These are phyloP conservation scores for Trematosphaeria pertusa DNA, from an alignment of 2,329 filamentous ascomycete species.

Conservation along the genomic window DNA sequence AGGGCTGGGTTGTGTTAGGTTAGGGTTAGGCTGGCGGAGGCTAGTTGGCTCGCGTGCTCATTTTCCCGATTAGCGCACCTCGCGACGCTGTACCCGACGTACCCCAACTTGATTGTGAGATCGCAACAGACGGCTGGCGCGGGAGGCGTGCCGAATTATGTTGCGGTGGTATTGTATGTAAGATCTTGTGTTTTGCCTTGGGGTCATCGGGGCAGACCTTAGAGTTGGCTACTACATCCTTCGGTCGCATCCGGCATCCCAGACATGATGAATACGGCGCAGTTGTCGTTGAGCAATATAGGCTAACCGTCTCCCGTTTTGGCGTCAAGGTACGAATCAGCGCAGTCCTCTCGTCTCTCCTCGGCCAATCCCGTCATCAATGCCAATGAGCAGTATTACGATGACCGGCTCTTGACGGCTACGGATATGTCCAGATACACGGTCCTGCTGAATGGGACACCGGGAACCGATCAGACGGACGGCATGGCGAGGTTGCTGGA, in stretches of 20 bases:
- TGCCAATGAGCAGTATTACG: conserved; percentile 14
- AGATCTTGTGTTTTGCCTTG: too few relatives aligned
- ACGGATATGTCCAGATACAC: conserved; percentile 8
- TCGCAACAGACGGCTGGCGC: conserved; percentile 14
- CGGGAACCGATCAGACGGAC: conserved; percentile 18
- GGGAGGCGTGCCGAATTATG: conserved; percentile 8
- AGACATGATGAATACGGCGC: too few relatives aligned
- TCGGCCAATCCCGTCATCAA: conserved; percentile 16
- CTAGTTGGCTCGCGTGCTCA: conserved; percentile 12
- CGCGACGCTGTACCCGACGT: conserved; percentile 11
- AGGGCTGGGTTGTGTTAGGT: background rate
- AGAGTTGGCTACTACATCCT: too few relatives aligned
- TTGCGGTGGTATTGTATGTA: conserved; percentile 10
- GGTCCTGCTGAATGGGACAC: conserved; percentile 14
- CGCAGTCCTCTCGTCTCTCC: conserved; percentile 10
- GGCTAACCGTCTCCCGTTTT: too few relatives aligned
- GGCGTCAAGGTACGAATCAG: conserved; percentile 8
- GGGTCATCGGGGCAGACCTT: too few relatives aligned
- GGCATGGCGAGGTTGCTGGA: conserved; percentile 18
- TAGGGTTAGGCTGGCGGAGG: background rate
- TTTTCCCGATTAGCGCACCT: conserved; percentile 10
- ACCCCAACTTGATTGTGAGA: conserved; percentile 11
- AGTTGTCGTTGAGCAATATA: too few relatives aligned
- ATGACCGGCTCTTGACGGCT: conserved; percentile 12
- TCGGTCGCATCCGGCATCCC: background rate